phyloP scores from a whole-genome alignment of 805 yeast species.

The Saturnispora ahearnii region DNA sequence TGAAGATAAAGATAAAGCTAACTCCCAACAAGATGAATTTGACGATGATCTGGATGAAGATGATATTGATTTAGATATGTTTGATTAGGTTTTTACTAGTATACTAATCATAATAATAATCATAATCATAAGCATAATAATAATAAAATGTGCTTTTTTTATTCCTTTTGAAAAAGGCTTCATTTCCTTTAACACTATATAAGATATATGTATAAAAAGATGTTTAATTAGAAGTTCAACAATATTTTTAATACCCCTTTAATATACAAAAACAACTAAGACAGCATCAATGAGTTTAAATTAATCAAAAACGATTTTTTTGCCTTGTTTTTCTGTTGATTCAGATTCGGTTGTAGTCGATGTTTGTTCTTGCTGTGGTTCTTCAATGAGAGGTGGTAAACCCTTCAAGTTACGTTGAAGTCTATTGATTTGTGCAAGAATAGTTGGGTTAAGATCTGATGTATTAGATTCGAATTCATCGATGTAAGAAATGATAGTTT shows the following conservation, averaged over 20 bases:
- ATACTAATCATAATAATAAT: too few relatives aligned
- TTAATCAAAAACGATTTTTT: constrained; percentile 8
- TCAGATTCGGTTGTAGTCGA: background rate
- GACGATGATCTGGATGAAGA: constrained; percentile 8
- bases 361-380: constrained; percentile 5
- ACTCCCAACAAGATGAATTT: background rate
- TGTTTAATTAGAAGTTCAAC: background rate
- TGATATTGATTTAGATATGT: constrained; percentile 8
- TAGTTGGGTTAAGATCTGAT: constrained; percentile 23
- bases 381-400: constrained; percentile 28
- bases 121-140: too few relatives aligned
- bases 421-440: constrained; percentile 28
- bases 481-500: constrained; percentile 9
- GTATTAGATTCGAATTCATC: constrained; percentile 14
- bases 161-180: background rate
- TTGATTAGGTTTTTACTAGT: background rate
- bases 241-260: background rate
- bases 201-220: background rate
- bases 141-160: background rate
- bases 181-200: background rate
- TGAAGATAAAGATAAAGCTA: constrained; percentile 1
- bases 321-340: background rate
- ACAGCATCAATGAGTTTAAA: background rate
- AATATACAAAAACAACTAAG: background rate
- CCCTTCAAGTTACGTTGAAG: constrained; percentile 31